Evolutionary conservation across 495 filamentous ascomycete species (phyloP).

Genomic region (Pseudoneurospora amorphoporcata): DNA sequence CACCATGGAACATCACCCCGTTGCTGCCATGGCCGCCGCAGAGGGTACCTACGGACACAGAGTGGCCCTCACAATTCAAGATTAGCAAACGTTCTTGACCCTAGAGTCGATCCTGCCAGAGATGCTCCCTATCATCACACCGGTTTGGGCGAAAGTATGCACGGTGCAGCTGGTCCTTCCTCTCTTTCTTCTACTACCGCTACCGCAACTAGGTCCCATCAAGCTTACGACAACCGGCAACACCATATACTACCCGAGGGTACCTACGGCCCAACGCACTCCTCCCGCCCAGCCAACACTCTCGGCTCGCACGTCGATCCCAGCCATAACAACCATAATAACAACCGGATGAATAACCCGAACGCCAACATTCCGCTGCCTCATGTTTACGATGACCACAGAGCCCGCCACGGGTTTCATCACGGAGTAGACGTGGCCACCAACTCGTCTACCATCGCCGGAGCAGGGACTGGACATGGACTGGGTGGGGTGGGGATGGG

Average conservation of each 20-base stretch:
- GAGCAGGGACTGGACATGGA: neutral
- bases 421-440: neutral
- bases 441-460: neutral
- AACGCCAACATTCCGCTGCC: neutral
- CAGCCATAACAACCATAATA: constrained; percentile 5
- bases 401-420: neutral
- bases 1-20: constrained; percentile 29
- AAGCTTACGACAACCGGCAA: constrained; percentile 4
- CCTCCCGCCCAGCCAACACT: constrained; percentile 22
- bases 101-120: constrained; percentile 13
- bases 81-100: constrained; percentile 24
- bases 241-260: constrained; percentile 17
- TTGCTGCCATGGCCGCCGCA: constrained; percentile 7
- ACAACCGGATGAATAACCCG: neutral
- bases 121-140: neutral
- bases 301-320: constrained; percentile 8
- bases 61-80: constrained; percentile 30
- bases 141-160: neutral
- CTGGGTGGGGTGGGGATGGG: neutral
- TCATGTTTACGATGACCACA: neutral
- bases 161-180: constrained; percentile 4
- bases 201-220: neutral
- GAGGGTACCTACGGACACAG: constrained; percentile 25
- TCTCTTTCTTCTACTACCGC: neutral
- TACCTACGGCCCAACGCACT: constrained; percentile 26